These are phyloP conservation scores for Trichoderma sp. DNA, from an alignment of 2,329 filamentous ascomycete species.

Conservation along the genomic window DNA sequence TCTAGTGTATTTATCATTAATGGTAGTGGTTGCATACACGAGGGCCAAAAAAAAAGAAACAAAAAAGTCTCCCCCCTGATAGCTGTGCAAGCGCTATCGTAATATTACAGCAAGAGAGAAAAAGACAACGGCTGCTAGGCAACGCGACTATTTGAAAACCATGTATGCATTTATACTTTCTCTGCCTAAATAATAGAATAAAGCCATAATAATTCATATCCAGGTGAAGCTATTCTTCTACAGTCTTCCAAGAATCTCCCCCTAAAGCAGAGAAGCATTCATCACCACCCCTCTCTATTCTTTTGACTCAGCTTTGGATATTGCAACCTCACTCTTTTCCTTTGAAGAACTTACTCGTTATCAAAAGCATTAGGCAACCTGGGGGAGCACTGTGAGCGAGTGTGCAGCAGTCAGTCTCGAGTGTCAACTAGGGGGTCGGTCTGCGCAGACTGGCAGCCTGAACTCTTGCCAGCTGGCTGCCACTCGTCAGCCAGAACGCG, in stretches of 20 bases:
- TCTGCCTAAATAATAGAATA: background rate
- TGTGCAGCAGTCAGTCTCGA: background rate
- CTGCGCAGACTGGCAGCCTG: background rate
- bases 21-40: background rate
- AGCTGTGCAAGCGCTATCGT: background rate
- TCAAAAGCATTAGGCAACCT: background rate
- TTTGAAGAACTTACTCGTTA: too few species aligned
- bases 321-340: background rate
- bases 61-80: background rate
- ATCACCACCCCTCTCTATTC: background rate
- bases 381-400: background rate
- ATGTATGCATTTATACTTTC: background rate
- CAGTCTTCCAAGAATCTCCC: background rate
- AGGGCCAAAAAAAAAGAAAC: background rate
- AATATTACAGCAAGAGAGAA: background rate
- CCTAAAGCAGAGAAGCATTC: background rate
- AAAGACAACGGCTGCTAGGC: background rate
- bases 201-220: background rate
- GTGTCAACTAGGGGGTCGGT: background rate
- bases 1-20: background rate
- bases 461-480: slow-evolving; percentile 10
- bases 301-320: background rate
- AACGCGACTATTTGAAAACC: background rate
- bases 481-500: background rate
- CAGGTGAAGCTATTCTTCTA: background rate